Percentiles rank a stretch among this genome's conserved stretches.
Conservation (phyloP, 306 rosid species). For the Inga leiocalycina region DNA sequence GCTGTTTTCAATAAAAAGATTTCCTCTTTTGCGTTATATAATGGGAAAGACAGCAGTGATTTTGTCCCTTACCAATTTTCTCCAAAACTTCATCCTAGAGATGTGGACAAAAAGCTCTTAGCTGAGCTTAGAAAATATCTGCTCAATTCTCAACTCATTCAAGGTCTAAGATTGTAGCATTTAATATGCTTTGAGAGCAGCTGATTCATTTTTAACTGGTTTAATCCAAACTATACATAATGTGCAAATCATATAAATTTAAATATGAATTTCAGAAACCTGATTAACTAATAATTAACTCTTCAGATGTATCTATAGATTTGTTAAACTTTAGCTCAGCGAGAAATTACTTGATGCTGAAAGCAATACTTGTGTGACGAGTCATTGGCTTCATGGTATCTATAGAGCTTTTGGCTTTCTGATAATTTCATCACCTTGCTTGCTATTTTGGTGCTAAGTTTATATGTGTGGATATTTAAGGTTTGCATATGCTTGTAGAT, state of each 20-base stretch:
- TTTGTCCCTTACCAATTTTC: constrained; percentile 60
- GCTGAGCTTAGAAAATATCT: constrained; percentile 66
- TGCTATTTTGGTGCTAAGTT: constrained; percentile 9
- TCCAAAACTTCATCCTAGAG: constrained; percentile 39
- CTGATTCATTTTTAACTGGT: constrained; percentile 10
- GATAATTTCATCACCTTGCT: constrained; percentile 18
- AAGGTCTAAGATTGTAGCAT: constrained; percentile 41
- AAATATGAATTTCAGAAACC: neutral
- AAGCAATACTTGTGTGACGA: neutral
- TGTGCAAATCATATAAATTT: neutral
- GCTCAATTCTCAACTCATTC: constrained; percentile 40
- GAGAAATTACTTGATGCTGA: neutral
- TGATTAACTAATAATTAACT: neutral
- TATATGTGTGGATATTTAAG: constrained; percentile 10
- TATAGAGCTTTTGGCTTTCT: constrained; percentile 5
- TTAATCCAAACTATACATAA: neutral
- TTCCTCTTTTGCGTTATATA: constrained; percentile 70
- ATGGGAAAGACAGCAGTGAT: constrained; percentile 43
- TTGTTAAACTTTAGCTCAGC: constrained; percentile 25
- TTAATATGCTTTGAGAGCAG: neutral
- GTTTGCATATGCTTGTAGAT: constrained; percentile 47
- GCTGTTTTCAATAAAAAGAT: constrained; percentile 52
- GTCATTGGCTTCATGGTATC: neutral
- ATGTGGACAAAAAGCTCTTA: constrained; percentile 43
- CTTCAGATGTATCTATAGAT: neutral